These are phyloP conservation scores for Neurospora sp. DNA, from an alignment of 495 filamentous ascomycete genomes.

Conservation along the genomic window DNA sequence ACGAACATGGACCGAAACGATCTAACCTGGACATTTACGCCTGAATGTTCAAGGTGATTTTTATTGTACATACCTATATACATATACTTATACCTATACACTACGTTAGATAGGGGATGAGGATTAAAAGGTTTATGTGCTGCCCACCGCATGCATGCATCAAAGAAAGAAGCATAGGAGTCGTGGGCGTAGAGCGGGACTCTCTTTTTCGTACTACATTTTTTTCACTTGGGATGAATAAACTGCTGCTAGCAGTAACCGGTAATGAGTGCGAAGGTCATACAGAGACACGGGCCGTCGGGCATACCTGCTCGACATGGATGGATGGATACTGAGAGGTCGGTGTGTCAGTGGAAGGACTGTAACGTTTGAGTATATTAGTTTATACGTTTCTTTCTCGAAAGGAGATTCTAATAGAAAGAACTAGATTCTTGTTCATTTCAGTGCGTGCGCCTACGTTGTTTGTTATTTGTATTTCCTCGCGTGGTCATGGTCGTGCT, in stretches of 20 bases:
- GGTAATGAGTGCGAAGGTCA: neutral
- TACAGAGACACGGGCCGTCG: neutral
- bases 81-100: neutral
- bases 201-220: neutral
- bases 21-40: neutral
- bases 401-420: neutral
- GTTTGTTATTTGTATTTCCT: neutral
- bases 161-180: neutral
- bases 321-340: neutral
- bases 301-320: neutral
- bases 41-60: neutral
- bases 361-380: neutral
- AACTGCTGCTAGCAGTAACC: neutral
- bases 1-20: neutral
- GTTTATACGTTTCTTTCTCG: neutral
- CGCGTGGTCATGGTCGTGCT: neutral
- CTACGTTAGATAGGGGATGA: neutral
- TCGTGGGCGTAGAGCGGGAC: neutral
- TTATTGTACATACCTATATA: neutral
- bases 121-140: neutral
- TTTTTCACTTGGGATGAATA: neutral
- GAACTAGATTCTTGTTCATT: neutral
- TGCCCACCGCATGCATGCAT: neutral
- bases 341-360: neutral
- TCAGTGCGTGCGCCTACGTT: neutral